Evolutionary conservation across 305 asterid genomes (phyloP), one percentile per base, ranked within the genome.

Genomic region (Solanum hybrid): DNA sequence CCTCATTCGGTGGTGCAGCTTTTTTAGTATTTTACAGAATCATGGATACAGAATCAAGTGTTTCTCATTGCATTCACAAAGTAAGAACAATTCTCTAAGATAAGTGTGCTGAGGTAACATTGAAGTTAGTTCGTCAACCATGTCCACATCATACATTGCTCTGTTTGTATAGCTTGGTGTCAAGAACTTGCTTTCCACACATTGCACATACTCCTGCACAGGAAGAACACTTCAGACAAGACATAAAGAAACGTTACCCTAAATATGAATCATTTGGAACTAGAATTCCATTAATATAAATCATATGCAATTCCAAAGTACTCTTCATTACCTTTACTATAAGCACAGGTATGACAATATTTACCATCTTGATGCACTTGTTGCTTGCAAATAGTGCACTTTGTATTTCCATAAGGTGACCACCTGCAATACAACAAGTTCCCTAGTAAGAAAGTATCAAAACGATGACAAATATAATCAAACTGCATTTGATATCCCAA

Each of bases 141-240:
- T 81, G 82, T 60, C 86, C 69, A 64, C 82, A 80, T 94, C 92
- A 96, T 12, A 93, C 99, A 90, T 97, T 97, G 95, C 99, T 97
- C 94, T 97, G 99, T 93, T 96, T 97, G 95, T 96, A 97, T 10
- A 93, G 78, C 92, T 96, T 95, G 90, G 99, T 97, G 94, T 97
- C 99, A 27, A 97, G 96, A 26, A 97, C 99, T 94, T 97, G 99
- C 91, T 97, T 96, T 69, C 99, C 99, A 24, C 99, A 97, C 98
- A 97, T 96, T 24, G 99, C 99, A 90, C 99, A 97, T 4, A 95
- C 98, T 86, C 99, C 98, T 97, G 95, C 96, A 95, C 88, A 34
- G 92, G 31, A n/a, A 91, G 31, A 86, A 81, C 15, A 85, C 22
- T 73, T 92, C 5, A 89, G 88, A 72, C 75, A 72, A 56, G 71